Percentiles rank a stretch among this genome's conserved stretches.
Evolutionary conservation across 345 rosid species (phyloP).

Genomic region (Populus deltoides): DNA sequence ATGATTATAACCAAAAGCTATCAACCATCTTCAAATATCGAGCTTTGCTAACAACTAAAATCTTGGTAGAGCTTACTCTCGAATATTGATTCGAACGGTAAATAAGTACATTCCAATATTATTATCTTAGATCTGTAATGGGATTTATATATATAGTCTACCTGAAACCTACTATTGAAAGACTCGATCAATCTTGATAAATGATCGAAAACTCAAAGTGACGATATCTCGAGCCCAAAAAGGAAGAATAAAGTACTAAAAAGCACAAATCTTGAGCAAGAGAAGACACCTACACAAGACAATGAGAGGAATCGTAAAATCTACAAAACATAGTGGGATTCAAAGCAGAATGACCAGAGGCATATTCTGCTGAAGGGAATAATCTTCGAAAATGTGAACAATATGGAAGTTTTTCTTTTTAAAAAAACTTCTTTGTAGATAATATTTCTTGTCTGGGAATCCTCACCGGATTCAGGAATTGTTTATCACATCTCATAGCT

Average conservation of each 20-base stretch:
- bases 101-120: too few species aligned
- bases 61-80: too few species aligned
- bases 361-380: constrained; percentile 18
- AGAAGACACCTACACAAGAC: not conserved
- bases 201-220: not conserved
- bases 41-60: too few species aligned
- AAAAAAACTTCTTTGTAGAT: not conserved
- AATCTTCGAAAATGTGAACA: constrained; percentile 13
- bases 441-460: constrained; percentile 7
- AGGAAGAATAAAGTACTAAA: not conserved
- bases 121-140: too few species aligned
- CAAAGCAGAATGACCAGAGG: not conserved
- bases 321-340: constrained; percentile 1
- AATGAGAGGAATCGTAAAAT: not conserved
- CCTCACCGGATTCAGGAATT: constrained; percentile 3
- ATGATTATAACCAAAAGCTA: too few species aligned
- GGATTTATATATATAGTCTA: too few species aligned
- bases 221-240: not conserved
- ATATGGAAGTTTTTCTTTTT: not conserved
- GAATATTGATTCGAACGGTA: too few species aligned
- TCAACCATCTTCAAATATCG: too few species aligned
- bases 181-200: too few species aligned
- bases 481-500: not conserved
- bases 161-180: too few species aligned
- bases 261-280: not conserved